Evolutionary conservation across 139 green algal genomes (phyloP).

Genomic region (Chlamydomonas incerta): DNA sequence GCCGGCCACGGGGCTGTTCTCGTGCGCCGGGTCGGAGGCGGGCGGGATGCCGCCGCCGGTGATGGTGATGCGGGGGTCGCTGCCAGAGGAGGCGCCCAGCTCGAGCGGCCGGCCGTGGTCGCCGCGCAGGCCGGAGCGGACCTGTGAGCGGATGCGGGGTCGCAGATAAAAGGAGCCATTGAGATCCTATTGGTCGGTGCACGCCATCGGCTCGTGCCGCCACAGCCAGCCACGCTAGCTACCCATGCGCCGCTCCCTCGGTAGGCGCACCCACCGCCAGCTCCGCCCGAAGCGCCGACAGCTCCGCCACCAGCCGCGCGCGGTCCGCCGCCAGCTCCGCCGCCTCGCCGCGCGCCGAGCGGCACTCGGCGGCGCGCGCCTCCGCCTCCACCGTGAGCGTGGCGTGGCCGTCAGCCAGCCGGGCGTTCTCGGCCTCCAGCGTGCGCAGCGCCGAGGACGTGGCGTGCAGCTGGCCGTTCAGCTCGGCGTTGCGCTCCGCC

Average conservation of each 20-base stretch:
- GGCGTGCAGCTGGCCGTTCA: constrained; percentile 4
- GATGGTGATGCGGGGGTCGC: constrained; percentile 22
- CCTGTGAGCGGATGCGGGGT: too few species aligned
- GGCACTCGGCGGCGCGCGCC: neutral
- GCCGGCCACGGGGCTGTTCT: too few species aligned
- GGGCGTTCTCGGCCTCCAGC: constrained; percentile 20
- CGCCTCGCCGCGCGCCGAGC: constrained; percentile 8
- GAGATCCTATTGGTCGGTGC: too few species aligned
- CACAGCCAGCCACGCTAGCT: too few species aligned
- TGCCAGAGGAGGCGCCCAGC: neutral
- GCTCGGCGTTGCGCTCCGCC: constrained; percentile 5
- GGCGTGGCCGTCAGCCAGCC: constrained; percentile 9
- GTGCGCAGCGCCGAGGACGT: neutral
- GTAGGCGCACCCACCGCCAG: neutral
- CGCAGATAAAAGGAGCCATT: too few species aligned
- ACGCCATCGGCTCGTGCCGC: too few species aligned
- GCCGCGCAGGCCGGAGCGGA: too few species aligned
- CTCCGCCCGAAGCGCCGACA: neutral
- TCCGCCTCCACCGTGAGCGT: constrained; percentile 32
- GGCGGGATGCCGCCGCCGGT: constrained; percentile 20
- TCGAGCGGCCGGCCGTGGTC: too few species aligned
- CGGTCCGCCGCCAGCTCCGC: constrained; percentile 17
- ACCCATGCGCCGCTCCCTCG: too few species aligned
- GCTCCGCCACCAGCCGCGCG: neutral
- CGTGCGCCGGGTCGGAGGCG: neutral